Percentiles rank a stretch among this genome's conserved stretches.
phyloP scores from a whole-genome alignment of 2,329 filamentous ascomycete genomes.

The Pezicula carpinea region DNA sequence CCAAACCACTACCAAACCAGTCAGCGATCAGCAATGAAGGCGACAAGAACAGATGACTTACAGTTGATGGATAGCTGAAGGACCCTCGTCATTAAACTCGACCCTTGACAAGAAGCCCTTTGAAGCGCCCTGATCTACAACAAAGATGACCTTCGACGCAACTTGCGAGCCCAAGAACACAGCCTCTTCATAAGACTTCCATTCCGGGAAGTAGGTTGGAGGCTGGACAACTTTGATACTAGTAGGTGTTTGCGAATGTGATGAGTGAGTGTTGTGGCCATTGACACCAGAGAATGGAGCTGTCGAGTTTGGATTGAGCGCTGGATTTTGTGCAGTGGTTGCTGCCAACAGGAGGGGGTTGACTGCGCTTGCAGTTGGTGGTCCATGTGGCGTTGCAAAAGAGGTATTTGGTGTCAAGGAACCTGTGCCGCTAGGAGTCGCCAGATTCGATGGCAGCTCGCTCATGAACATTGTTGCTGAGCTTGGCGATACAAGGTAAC shows the following conservation, averaged over 20 bases:
- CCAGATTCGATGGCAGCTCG: conserved; percentile 89
- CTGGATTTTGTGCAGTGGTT: conserved; percentile 56
- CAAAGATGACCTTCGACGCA: conserved; percentile 66
- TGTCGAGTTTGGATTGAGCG: conserved; percentile 32
- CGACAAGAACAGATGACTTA: conserved; percentile 16
- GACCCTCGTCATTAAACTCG: conserved; percentile 30
- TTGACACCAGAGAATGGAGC: conserved; percentile 23
- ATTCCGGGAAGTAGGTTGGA: conserved; percentile 71
- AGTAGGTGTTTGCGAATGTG: conserved; percentile 64
- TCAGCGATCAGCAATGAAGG: no score
- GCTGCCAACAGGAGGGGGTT: conserved; percentile 92
- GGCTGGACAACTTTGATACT: conserved; percentile 61
- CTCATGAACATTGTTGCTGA: conserved; percentile 96
- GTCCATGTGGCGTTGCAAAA: conserved; percentile 45
- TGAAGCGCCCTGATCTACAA: conserved; percentile 54
- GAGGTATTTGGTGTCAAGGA: conserved; percentile 70
- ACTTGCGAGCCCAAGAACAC: conserved; percentile 69
- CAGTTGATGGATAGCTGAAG: conserved; percentile 30
- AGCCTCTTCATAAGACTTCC: conserved; percentile 51
- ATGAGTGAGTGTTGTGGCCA: conserved; percentile 47
- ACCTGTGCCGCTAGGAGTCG: conserved; percentile 84
- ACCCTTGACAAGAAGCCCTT: conserved; percentile 65
- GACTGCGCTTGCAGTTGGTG: conserved; percentile 59
- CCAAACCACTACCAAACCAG: no score
- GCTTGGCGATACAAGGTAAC: conserved; percentile 86